Evolutionary conservation across 78 protist species (phyloP), one percentile per base, ranked within the genome.

Genomic region (Acrasis kona): DNA sequence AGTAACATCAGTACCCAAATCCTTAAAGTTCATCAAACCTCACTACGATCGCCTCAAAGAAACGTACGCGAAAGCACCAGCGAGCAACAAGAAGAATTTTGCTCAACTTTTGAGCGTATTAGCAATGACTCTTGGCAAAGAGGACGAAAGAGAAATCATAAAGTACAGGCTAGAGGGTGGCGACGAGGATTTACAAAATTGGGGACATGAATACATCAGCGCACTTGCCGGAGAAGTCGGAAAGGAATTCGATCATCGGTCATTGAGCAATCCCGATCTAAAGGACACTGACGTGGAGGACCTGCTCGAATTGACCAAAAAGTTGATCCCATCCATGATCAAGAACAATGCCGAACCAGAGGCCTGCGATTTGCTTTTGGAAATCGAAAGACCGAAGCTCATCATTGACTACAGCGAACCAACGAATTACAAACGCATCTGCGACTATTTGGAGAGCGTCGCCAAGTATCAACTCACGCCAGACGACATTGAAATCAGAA

Each of bases 1-100:
- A 34, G 92, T 97, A 95, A 95, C 98, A 1, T 86, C 96, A 5
- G 97, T 93, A 6, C 98, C 99, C 61, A 95, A 95, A 84, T 98
- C 99, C 7, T 88, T 97, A 84, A 97, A 97, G 84, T 97, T 95
- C 74, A 58, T 96, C 28, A 79, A 93, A 7, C 79, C 86, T 19
- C 97, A 93, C 83, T 93, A 84, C 72, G 35, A 8, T 8, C 31
- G 73, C 1, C 73, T 96, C 19, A 78, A 70, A 3, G 85, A 39
- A 1, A 10, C 37, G 10, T 79, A 57, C 75, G 69, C 0, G 28
- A 19, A 64, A 19, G 1, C 76, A 37, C 39, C 72, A 27, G 64
- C 69, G 1, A 73, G 2, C 32, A 5, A 35, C 41, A 87, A 87
- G 81, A 61, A 39, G 12, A 0, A 75, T 39, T 57, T 90, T 5